A percentile compares a stretch with the other conserved stretches of the same genome.
phyloP scores from a whole-genome alignment of 1,284 basidiomycete species.

The Rhodotorula sp. region DNA sequence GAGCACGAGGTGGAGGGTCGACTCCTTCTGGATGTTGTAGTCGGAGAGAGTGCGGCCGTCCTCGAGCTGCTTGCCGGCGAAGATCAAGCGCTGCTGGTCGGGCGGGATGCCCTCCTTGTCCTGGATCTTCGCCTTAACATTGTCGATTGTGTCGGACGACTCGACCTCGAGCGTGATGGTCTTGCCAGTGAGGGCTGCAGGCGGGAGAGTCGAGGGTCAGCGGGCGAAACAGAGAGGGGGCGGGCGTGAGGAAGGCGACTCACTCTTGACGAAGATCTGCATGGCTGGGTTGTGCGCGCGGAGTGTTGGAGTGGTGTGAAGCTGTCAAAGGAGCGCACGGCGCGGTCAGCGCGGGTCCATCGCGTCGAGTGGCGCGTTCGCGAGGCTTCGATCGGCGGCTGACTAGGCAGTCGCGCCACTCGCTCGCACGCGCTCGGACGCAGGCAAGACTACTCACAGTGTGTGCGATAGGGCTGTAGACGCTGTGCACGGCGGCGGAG shows the following conservation, averaged over 20 bases:
- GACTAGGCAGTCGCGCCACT: background rate
- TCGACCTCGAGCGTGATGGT: conserved; percentile 57
- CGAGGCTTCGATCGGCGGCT: background rate
- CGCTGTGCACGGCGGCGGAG: background rate
- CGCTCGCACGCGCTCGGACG: background rate
- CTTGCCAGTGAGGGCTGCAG: conserved; percentile 47
- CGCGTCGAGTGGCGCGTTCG: background rate
- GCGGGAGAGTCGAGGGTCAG: background rate
- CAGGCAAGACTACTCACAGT: background rate
- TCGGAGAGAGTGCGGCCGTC: conserved; percentile 54
- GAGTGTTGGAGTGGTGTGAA: background rate
- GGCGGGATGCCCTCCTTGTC: conserved; percentile 49
- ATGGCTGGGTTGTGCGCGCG: conserved; percentile 48
- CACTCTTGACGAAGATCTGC: conserved; percentile 59
- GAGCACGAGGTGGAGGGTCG: conserved; percentile 83
- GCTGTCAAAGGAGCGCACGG: background rate
- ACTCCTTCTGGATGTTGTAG: conserved; percentile 52
- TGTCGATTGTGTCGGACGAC: conserved; percentile 58
- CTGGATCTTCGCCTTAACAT: conserved; percentile 57
- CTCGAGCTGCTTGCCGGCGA: conserved; percentile 55
- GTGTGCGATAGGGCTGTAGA: background rate
- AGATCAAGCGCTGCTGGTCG: conserved; percentile 55
- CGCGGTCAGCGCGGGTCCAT: background rate
- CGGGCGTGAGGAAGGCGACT: too few relatives aligned
- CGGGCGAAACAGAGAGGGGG: too few relatives aligned